These are phyloP conservation scores for Schizophyllum amplum DNA, from an alignment of 1,284 basidiomycete species.

Conservation along the genomic window DNA sequence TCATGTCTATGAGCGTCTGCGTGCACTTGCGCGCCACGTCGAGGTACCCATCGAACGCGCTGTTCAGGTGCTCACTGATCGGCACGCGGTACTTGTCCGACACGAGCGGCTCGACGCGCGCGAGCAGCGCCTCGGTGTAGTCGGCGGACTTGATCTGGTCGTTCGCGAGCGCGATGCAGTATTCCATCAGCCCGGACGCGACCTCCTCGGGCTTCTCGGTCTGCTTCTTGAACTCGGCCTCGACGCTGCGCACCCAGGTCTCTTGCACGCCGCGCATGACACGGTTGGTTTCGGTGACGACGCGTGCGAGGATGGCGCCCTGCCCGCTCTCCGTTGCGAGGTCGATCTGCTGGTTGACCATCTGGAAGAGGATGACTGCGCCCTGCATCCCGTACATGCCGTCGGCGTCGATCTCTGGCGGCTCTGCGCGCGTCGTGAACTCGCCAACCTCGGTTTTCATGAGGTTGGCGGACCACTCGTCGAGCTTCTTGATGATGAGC, in stretches of 20 bases:
- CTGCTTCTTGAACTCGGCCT: constrained; percentile 84
- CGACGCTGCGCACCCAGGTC: constrained; percentile 82
- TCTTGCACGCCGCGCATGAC: constrained; percentile 90
- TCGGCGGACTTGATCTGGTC: constrained; percentile 97
- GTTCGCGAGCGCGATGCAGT: constrained; percentile 96
- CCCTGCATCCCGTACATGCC: constrained; percentile 90
- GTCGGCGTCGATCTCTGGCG: constrained; percentile 85
- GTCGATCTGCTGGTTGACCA: constrained; percentile 97
- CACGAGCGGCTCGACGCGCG: constrained; percentile 85
- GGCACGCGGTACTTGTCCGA: constrained; percentile 84
- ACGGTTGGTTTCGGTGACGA: constrained; percentile 82
- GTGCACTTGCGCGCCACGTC: constrained; percentile 98
- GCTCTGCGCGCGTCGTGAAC: constrained; percentile 77
- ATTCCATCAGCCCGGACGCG: constrained; percentile 87
- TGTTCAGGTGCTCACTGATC: constrained; percentile 85
- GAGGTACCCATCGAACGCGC: constrained; percentile 96
- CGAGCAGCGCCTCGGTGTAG: constrained; percentile 81
- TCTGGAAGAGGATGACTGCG: constrained; percentile 93
- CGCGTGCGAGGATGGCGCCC: constrained; percentile 86
- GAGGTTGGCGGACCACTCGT: constrained; percentile 94
- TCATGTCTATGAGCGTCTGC: constrained; percentile 87
- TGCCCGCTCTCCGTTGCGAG: constrained; percentile 94
- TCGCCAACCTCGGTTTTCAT: constrained; percentile 88
- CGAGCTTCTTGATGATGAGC: constrained; percentile 90
- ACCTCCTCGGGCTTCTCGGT: constrained; percentile 86